Percentiles rank a stretch among this genome's conserved stretches.
phyloP scores from a whole-genome alignment of 2,329 filamentous ascomycete genomes.

The Penicillium sp. region DNA sequence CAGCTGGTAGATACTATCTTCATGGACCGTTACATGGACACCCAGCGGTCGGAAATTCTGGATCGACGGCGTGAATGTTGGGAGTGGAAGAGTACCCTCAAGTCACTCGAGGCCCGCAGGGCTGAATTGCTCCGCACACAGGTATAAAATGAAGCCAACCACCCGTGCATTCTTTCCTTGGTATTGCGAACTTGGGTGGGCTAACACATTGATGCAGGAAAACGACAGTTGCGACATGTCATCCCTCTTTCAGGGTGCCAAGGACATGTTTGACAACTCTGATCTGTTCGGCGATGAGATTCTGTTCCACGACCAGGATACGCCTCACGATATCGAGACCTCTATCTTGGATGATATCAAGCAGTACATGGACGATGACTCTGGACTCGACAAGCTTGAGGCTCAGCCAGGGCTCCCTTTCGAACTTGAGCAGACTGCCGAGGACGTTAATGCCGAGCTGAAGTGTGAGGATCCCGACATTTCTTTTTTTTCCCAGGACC shows the following conservation, averaged over 20 bases:
- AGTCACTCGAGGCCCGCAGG: conserved; percentile 51
- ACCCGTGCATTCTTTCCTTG: too few species aligned
- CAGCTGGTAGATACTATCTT: conserved; percentile 77
- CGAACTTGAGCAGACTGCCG: too few species aligned
- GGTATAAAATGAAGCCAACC: neutral
- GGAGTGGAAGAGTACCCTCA: conserved; percentile 67
- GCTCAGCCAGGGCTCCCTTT: too few species aligned
- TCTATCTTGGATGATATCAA: too few species aligned
- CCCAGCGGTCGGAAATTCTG: conserved; percentile 60
- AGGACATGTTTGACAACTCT: conserved; percentile 46
- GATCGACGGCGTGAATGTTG: conserved; percentile 67
- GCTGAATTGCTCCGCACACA: conserved; percentile 36
- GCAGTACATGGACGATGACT: too few species aligned
- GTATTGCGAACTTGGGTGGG: too few species aligned
- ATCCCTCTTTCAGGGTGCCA: conserved; percentile 34
- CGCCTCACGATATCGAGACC: too few species aligned
- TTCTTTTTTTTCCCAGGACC: too few species aligned
- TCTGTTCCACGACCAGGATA: too few species aligned
- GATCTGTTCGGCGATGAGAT: conserved; percentile 36
- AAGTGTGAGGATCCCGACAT: too few species aligned
- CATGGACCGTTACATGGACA: conserved; percentile 79
- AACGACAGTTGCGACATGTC: conserved; percentile 29
- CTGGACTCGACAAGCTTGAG: too few species aligned
- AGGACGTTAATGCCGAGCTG: too few species aligned
- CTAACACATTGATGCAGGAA: conserved; percentile 20